Percentiles rank a stretch among this genome's conserved stretches.
phyloP scores from a whole-genome alignment of 2,329 filamentous ascomycete genomes.

The Calonectria ilicicola region DNA sequence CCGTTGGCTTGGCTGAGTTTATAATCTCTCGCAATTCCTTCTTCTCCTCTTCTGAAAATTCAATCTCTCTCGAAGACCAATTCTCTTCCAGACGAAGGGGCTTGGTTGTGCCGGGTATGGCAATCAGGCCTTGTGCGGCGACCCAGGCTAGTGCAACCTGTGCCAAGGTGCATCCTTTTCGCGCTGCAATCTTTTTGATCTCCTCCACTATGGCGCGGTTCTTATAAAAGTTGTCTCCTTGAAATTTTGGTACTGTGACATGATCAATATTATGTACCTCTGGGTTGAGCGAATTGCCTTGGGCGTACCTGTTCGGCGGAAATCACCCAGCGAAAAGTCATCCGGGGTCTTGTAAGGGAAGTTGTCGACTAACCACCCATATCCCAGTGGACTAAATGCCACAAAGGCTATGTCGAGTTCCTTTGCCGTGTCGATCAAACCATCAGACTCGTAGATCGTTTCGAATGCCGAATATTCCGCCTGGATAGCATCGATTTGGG shows the following conservation, averaged over 20 bases:
- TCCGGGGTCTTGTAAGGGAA: slow-evolving; percentile 56
- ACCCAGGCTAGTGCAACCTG: slow-evolving; percentile 56
- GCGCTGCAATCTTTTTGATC: slow-evolving; percentile 52
- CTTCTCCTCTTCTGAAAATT: slow-evolving; percentile 52
- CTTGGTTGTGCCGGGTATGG: slow-evolving; percentile 60
- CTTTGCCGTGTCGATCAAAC: slow-evolving; percentile 54
- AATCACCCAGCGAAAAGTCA: slow-evolving; percentile 58
- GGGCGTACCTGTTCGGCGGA: slow-evolving; percentile 50
- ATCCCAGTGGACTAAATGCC: slow-evolving; percentile 59
- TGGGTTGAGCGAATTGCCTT: too few relatives aligned
- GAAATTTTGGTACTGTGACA: slow-evolving; percentile 47
- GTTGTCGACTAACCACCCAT: slow-evolving; percentile 60
- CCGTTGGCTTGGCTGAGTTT: slow-evolving; percentile 32
- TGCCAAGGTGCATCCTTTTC: slow-evolving; percentile 45
- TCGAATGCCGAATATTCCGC: slow-evolving; percentile 60
- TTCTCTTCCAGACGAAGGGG: slow-evolving; percentile 53
- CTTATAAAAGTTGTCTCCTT: slow-evolving; percentile 59
- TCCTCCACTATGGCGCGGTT: slow-evolving; percentile 55
- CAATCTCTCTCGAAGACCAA: slow-evolving; percentile 50
- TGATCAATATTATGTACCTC: neutral
- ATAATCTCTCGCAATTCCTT: slow-evolving; percentile 53
- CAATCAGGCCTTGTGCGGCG: slow-evolving; percentile 54
- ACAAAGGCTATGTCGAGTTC: slow-evolving; percentile 57
- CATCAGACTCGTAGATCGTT: slow-evolving; percentile 53
- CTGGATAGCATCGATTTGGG: slow-evolving; percentile 59